These are phyloP conservation scores for Fraxinus cuspidata DNA, from an alignment of 257 asterid genomes.

Conservation along the genomic window DNA sequence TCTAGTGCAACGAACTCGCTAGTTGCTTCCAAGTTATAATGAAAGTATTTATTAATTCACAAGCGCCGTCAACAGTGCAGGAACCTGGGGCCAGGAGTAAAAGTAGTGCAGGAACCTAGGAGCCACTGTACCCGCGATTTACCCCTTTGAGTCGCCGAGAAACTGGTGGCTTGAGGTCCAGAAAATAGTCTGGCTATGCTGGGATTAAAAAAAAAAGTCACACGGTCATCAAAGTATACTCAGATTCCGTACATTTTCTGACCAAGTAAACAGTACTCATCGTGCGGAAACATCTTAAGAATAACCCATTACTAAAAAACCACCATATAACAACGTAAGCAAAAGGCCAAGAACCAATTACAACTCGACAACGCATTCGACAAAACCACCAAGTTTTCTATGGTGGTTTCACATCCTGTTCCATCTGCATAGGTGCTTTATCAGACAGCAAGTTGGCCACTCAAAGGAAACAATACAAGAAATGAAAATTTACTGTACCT, in stretches of 20 bases:
- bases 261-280: not conserved
- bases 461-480: not conserved
- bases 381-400: constrained; percentile 30
- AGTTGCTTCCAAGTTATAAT: no score
- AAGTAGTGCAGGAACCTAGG: no score
- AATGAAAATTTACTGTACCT: not conserved
- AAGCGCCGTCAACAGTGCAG: constrained; percentile 35
- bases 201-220: constrained; percentile 15
- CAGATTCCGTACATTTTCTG: constrained; percentile 26
- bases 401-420: constrained; percentile 39
- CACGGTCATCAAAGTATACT: constrained; percentile 10
- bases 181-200: no score
- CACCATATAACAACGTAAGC: constrained; percentile 25
- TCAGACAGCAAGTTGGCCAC: constrained; percentile 33
- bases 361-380: constrained; percentile 42
- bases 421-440: constrained; percentile 34
- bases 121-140: no score
- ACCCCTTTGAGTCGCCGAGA: no score
- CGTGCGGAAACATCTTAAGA: constrained; percentile 9
- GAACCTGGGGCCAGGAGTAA: no score
- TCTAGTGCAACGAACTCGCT: no score
- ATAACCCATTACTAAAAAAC: constrained; percentile 24
- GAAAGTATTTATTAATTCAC: not conserved
- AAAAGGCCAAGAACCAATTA: constrained; percentile 19
- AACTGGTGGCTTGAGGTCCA: no score